Conservation (phyloP, 495 filamentous ascomycete genomes). For the Hypoxylon fuscum region DNA sequence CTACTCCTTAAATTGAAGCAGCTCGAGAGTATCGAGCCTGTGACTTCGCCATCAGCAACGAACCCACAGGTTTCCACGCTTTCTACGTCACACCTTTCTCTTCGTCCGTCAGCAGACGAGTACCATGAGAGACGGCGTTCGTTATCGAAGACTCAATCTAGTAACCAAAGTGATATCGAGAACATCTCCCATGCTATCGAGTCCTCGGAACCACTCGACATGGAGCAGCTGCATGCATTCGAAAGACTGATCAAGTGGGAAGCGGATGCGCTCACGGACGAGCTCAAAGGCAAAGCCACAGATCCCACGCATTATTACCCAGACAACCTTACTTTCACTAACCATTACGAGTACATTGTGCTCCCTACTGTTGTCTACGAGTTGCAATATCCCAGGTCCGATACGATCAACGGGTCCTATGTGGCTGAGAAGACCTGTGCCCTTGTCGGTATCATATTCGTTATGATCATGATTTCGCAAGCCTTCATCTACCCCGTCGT, state of each 20-base stretch:
- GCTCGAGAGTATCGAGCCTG: slow-evolving; percentile 45
- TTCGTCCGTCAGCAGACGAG: slow-evolving; percentile 47
- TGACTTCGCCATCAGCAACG: slow-evolving; percentile 48
- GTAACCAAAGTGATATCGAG: slow-evolving; percentile 58
- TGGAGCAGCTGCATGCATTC: slow-evolving; percentile 67
- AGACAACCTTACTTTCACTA: slow-evolving; percentile 69
- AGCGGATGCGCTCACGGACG: slow-evolving; percentile 66
- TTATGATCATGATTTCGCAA: slow-evolving; percentile 69
- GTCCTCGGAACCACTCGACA: slow-evolving; percentile 63
- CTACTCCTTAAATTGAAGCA: slow-evolving; percentile 48
- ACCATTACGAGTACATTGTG: slow-evolving; percentile 75
- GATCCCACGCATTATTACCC: slow-evolving; percentile 62
- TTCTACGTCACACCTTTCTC: slow-evolving; percentile 50
- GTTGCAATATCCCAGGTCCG: slow-evolving; percentile 76
- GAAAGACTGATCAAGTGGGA: slow-evolving; percentile 68
- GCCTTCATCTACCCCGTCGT: slow-evolving; percentile 73
- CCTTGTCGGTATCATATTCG: slow-evolving; percentile 71
- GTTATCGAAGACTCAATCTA: slow-evolving; percentile 42
- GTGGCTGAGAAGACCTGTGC: slow-evolving; percentile 73
- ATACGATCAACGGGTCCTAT: slow-evolving; percentile 74
- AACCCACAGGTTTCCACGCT: slow-evolving; percentile 46
- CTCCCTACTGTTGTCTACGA: slow-evolving; percentile 81
- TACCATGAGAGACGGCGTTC: slow-evolving; percentile 56
- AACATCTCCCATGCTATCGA: slow-evolving; percentile 64
- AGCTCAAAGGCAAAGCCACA: slow-evolving; percentile 68